Percentiles rank a stretch among this genome's conserved stretches.
Conservation (phyloP, 2,329 filamentous ascomycete species). For the Penicillium sp. region DNA sequence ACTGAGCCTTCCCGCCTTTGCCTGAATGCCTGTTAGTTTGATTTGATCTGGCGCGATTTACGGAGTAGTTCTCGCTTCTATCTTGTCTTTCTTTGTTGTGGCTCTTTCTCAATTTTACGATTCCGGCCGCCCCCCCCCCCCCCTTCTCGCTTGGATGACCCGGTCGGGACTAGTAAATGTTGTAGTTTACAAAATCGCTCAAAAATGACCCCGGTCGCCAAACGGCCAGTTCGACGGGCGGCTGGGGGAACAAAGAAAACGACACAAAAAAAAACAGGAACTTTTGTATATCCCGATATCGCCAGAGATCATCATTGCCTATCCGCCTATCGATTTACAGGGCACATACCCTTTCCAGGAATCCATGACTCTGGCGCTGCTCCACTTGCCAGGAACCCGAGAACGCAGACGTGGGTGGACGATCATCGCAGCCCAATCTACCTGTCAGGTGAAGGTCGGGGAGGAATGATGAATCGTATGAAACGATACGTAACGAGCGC, state of each 20-base stretch:
- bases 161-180: not conserved
- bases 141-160: not conserved
- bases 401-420: conserved; percentile 22
- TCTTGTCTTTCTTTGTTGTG: conserved; percentile 4
- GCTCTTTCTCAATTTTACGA: not conserved
- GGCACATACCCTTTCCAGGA: conserved; percentile 3
- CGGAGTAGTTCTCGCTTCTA: not conserved
- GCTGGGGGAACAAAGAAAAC: conserved; percentile 1
- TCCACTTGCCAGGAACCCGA: conserved; percentile 29
- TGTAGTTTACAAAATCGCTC: not conserved
- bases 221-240: not conserved
- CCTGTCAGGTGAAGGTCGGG: conserved; percentile 6
- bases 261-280: not conserved
- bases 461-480: not conserved
- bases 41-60: not conserved
- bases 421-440: conserved; percentile 19
- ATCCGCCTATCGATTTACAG: not conserved
- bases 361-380: conserved; percentile 5
- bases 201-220: not conserved
- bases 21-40: not conserved
- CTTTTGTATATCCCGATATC: not conserved
- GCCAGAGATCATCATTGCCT: not conserved
- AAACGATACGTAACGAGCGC: not conserved
- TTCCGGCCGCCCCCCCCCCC: not conserved
- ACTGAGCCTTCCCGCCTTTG: not conserved